A percentile compares a stretch with the other conserved stretches of the same genome.
Evolutionary conservation across 2,329 filamentous ascomycete genomes (phyloP).

Genomic region (Apiospora malaysiana): DNA sequence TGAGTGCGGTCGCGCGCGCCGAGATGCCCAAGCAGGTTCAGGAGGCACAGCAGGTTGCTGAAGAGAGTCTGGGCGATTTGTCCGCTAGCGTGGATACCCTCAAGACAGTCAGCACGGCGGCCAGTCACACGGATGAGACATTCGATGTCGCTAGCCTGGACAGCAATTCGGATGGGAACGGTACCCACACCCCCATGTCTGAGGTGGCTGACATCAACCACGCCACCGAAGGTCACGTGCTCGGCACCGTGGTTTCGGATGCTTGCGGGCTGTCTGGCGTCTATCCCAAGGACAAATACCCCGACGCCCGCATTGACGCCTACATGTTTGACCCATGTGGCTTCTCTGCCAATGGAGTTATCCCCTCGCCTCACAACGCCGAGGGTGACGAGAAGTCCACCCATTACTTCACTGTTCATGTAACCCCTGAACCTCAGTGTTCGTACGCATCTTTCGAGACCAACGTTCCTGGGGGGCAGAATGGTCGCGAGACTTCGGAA

Average conservation of each 20-base stretch:
- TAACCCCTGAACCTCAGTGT: constrained; percentile 95
- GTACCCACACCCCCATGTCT: constrained; percentile 61
- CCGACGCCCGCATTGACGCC: constrained; percentile 91
- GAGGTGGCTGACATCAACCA: constrained; percentile 71
- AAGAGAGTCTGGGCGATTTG: constrained; percentile 65
- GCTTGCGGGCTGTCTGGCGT: constrained; percentile 87
- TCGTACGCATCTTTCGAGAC: constrained; percentile 99
- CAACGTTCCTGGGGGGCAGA: constrained; percentile 90
- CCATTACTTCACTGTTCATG: constrained; percentile 98
- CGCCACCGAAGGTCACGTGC: constrained; percentile 90
- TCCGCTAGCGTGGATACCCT: constrained; percentile 50
- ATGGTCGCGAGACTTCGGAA: constrained; percentile 85
- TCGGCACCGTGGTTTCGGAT: constrained; percentile 92
- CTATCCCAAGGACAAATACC: constrained; percentile 85
- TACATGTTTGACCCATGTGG: constrained; percentile 97
- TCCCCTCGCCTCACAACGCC: constrained; percentile 71
- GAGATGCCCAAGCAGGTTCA: constrained; percentile 73
- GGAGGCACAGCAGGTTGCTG: constrained; percentile 65
- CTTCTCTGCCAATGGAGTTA: constrained; percentile 95
- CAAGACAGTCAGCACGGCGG: constrained; percentile 47
- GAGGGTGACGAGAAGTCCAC: constrained; percentile 58
- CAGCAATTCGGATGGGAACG: constrained; percentile 56
- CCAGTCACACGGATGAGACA: constrained; percentile 57
- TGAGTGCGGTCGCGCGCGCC: constrained; percentile 88
- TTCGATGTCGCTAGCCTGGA: constrained; percentile 85